A percentile compares a stretch with the other conserved stretches of the same genome.
phyloP scores from a whole-genome alignment of 306 rosid genomes.

The Lotus japonicus region DNA sequence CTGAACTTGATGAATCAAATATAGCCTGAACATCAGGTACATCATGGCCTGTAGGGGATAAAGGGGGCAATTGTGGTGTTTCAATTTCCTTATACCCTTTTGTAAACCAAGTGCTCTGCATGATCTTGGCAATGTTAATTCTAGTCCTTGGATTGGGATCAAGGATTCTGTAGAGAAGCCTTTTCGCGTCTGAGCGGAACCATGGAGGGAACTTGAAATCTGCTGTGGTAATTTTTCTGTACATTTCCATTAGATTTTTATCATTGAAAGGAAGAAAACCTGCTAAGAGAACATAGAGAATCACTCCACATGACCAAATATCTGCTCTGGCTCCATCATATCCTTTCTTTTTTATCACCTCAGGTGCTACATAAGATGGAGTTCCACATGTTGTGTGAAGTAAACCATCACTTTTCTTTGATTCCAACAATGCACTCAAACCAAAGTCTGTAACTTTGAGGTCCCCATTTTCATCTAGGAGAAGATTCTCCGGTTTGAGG shows the following conservation, averaged over 20 bases:
- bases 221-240: conserved; percentile 46
- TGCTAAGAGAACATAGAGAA: conserved; percentile 60
- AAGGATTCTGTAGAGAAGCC: conserved; percentile 49
- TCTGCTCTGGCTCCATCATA: conserved; percentile 73
- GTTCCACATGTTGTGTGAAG: conserved; percentile 69
- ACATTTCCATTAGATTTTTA: conserved; percentile 45
- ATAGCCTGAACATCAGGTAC: conserved; percentile 18
- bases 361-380: conserved; percentile 62
- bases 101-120: conserved; percentile 53
- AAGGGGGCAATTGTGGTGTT: background rate
- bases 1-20: conserved; percentile 12
- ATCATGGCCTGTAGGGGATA: conserved; percentile 5
- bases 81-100: conserved; percentile 33
- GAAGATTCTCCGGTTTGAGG: conserved; percentile 59
- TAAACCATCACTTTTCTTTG: conserved; percentile 39
- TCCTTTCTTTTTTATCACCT: conserved; percentile 51
- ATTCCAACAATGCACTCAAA: conserved; percentile 47
- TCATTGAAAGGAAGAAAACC: conserved; percentile 69
- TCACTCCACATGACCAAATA: conserved; percentile 77
- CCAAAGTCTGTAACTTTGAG: conserved; percentile 63
- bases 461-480: conserved; percentile 54
- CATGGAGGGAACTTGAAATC: conserved; percentile 58
- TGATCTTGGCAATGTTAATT: conserved; percentile 30
- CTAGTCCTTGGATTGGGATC: conserved; percentile 54
- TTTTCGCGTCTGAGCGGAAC: conserved; percentile 41